Evolutionary conservation across 2,329 filamentous ascomycete genomes (phyloP).

Genomic region (Pyricularia pennisetigena): DNA sequence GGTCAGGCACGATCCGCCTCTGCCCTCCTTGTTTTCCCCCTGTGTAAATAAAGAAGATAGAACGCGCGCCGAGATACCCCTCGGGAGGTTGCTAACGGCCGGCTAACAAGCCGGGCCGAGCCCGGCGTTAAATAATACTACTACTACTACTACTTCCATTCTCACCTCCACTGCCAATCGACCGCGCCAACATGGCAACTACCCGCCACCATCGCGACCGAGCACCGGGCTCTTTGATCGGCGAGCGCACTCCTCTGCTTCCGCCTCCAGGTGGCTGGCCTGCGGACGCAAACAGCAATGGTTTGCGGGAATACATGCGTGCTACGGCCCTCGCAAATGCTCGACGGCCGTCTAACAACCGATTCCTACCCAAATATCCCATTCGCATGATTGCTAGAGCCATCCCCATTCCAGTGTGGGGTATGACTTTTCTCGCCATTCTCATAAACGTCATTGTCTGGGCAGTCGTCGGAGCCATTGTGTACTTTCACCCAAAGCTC

Average conservation of each 20-base stretch:
- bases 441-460: conserved; percentile 44
- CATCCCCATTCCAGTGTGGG: conserved; percentile 24
- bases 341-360: background rate
- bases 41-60: too few relatives aligned
- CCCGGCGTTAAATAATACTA: too few relatives aligned
- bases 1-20: too few relatives aligned
- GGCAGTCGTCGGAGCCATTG: conserved; percentile 40
- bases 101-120: too few relatives aligned
- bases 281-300: background rate
- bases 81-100: too few relatives aligned
- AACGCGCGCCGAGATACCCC: too few relatives aligned
- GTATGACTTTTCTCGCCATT: conserved; percentile 41
- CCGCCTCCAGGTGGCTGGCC: background rate
- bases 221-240: background rate
- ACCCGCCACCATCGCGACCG: background rate
- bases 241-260: background rate
- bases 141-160: too few relatives aligned
- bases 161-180: background rate
- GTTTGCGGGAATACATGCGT: background rate
- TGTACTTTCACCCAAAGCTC: conserved; percentile 47
- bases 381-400: conserved; percentile 18
- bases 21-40: too few relatives aligned
- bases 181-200: background rate
- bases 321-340: background rate
- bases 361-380: conserved; percentile 11